Evolutionary conservation across 768 basidiomycete species (phyloP).

Genomic region (Plicaturopsis crispa): DNA sequence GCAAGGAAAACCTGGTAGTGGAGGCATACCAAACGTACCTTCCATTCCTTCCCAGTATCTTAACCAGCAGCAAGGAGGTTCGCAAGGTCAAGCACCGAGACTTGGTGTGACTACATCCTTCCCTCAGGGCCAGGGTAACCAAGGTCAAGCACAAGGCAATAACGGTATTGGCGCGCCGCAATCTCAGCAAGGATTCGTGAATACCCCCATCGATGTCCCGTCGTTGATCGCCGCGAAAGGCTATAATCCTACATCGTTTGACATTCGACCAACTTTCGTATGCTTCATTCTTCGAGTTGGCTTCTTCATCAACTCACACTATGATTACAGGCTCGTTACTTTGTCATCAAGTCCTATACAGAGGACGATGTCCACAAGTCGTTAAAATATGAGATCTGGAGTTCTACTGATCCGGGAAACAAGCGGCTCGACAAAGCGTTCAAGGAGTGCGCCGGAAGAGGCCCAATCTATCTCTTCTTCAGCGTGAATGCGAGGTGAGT

Average conservation of each 20-base stretch:
- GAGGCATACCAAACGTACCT: slow-evolving; percentile 56
- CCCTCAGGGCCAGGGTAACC: slow-evolving; percentile 17
- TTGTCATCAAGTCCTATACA: slow-evolving; percentile 98
- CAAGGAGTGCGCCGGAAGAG: slow-evolving; percentile 85
- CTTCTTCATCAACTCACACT: slow-evolving; percentile 4
- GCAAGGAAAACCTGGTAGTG: slow-evolving; percentile 24
- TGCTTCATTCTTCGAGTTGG: slow-evolving; percentile 15
- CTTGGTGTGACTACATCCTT: slow-evolving; percentile 30
- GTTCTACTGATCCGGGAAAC: slow-evolving; percentile 94
- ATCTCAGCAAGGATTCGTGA: slow-evolving; percentile 38
- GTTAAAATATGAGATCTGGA: slow-evolving; percentile 96
- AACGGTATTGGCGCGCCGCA: no score
- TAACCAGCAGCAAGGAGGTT: slow-evolving; percentile 49
- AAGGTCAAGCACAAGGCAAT: slow-evolving; percentile 19
- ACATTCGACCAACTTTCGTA: slow-evolving; percentile 72
- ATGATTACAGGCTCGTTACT: slow-evolving; percentile 68
- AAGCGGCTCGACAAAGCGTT: slow-evolving; percentile 97
- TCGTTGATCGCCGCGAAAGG: slow-evolving; percentile 82
- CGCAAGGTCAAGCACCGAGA: slow-evolving; percentile 29
- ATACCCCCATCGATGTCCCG: slow-evolving; percentile 77
- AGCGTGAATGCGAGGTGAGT: slow-evolving; percentile 85
- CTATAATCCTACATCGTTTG: slow-evolving; percentile 85
- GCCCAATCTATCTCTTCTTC: slow-evolving; percentile 97
- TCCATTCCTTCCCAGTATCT: slow-evolving; percentile 69
- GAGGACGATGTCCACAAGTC: slow-evolving; percentile 99